Evolutionary conservation across 805 yeast species (phyloP), one percentile per base, ranked within the genome.

Genomic region (Yarrowia bubula): DNA sequence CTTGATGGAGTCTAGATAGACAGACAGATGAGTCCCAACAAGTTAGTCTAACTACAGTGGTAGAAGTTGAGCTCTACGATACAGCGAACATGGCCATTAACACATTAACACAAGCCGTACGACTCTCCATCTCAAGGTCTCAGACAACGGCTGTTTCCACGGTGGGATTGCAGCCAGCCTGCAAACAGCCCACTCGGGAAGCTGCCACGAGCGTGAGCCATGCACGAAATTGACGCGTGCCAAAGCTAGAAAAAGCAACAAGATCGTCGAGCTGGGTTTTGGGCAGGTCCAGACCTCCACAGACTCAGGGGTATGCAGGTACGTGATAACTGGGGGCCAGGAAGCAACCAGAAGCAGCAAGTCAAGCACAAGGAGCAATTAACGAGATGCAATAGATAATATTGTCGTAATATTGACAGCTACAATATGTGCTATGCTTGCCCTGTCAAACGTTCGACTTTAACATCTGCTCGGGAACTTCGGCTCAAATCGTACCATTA

Each of bases 161-260:
- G 48, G 48, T 7, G 32, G 13, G 6, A 11, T 46, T 31, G 53
- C 55, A 33, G 32, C 41, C 39, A 17, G 2, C 13, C 55, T 48
- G 55, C 55, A 48, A 48, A 48, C 55, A 48, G 41, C 55, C 55
- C 55, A 48, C 55, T 48, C 55, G 41, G 53, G 53, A 31, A 47
- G 39, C 53, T 15, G 38, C 7, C 53, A 47, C 39, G 39, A 11
- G 39, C 55, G 55, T 35, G 13, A 14, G 9, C 11, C 17, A 35
- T 35, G 55, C 55, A 35, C 55, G 55, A 48, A 48, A 48, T 13
- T 48, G 22, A 48, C 55, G 55, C 55, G 55, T 33, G 55, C 15
- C 9, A 15, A 18, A 17, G 41, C 28, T 8, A 13, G 31, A 35
- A 48, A 48, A 48, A 48, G 55, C 55, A 48, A 33, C 11, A 47